A percentile compares a stretch with the other conserved stretches of the same genome.
phyloP scores from a whole-genome alignment of 2,329 filamentous ascomycete genomes.

The Rasamsonia emersonii region DNA sequence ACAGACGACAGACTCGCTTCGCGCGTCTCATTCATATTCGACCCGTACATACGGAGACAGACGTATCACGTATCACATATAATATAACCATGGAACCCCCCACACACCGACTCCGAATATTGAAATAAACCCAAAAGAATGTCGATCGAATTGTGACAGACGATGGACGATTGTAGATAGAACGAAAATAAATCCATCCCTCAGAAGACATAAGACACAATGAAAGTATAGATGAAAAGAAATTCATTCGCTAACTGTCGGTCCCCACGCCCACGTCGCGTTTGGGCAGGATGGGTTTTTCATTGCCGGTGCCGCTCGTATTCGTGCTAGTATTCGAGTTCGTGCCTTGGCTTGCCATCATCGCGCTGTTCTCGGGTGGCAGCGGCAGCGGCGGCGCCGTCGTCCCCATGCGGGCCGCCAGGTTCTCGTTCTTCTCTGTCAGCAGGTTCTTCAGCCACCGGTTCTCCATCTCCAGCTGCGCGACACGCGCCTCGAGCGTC shows the following conservation, averaged over 20 bases:
- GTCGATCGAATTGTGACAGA: too few species aligned
- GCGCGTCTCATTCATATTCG: too few species aligned
- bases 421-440: constrained; percentile 62
- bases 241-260: constrained; percentile 2
- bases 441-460: constrained; percentile 73
- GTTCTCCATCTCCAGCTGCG: constrained; percentile 70
- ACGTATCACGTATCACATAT: too few species aligned
- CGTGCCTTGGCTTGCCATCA: neutral
- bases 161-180: too few species aligned
- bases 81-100: too few species aligned
- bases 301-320: constrained; percentile 3
- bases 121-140: too few species aligned
- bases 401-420: constrained; percentile 7
- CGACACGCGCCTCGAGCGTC: constrained; percentile 63
- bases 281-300: constrained; percentile 9
- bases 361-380: neutral
- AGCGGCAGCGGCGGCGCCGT: constrained; percentile 8
- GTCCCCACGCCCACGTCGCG: constrained; percentile 7
- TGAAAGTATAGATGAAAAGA: too few species aligned
- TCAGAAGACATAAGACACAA: too few species aligned
- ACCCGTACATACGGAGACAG: too few species aligned
- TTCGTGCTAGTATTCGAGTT: constrained; percentile 1
- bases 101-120: too few species aligned
- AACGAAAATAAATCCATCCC: too few species aligned
- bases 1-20: too few species aligned